phyloP scores from a whole-genome alignment of 2,329 filamentous ascomycete genomes.

The Thielaviopsis musarum region DNA sequence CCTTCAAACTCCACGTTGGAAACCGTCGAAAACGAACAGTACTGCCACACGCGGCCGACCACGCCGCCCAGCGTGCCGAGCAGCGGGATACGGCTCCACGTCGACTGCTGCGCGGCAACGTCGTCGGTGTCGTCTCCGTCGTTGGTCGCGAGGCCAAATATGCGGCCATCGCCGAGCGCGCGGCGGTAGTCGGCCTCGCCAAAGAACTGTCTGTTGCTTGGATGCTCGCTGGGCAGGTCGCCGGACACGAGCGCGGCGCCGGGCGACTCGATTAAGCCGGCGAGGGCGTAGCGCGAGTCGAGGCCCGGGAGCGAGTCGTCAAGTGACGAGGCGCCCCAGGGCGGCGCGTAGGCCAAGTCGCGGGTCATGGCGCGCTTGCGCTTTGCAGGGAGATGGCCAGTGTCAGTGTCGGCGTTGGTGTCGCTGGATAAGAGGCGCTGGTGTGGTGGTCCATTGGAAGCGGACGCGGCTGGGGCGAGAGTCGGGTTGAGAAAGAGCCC shows the following conservation, averaged over 20 bases:
- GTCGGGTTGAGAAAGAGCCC: not conserved
- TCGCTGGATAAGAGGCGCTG: too few relatives aligned
- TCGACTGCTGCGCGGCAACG: not conserved
- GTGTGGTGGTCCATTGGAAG: not conserved
- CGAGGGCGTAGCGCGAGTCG: constrained; percentile 26
- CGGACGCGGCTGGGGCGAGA: not conserved
- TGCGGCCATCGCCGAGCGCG: constrained; percentile 28
- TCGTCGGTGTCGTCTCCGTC: not conserved
- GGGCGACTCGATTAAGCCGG: constrained; percentile 28
- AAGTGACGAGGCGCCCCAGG: not conserved
- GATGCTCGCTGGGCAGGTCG: constrained; percentile 18
- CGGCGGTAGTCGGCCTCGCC: constrained; percentile 36
- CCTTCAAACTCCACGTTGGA: constrained; percentile 50
- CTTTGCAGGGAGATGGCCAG: not conserved
- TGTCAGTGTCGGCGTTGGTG: not conserved
- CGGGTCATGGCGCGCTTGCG: constrained; percentile 3
- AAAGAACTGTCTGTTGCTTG: constrained; percentile 25
- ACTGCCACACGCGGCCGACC: constrained; percentile 61
- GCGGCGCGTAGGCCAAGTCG: not conserved
- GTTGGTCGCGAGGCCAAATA: constrained; percentile 4
- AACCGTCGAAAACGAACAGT: constrained; percentile 46
- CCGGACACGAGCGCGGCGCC: constrained; percentile 14
- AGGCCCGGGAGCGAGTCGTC: too few relatives aligned
- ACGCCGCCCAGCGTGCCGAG: constrained; percentile 43
- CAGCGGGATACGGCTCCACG: constrained; percentile 39